These are phyloP conservation scores for Persicaria maculosa DNA, from an alignment of 148 eudicot species.

Conservation along the genomic window DNA sequence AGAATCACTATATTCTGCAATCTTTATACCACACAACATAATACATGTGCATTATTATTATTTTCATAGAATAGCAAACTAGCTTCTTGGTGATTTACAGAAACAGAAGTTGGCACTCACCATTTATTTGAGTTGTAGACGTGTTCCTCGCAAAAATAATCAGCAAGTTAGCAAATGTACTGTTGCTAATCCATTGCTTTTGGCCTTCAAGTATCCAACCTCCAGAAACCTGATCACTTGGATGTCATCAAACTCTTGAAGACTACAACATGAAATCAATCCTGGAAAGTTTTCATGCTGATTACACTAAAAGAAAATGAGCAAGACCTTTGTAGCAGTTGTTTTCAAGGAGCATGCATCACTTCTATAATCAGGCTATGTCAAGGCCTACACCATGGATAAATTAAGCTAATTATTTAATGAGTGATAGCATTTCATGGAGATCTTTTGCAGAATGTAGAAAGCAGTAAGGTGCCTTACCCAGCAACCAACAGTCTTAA, in stretches of 20 bases:
- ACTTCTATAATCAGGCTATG: conserved; percentile 95
- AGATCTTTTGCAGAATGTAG: background rate
- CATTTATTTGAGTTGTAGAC: conserved; percentile 74
- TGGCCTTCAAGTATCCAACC: conserved; percentile 97
- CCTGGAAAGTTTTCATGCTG: too few relatives aligned
- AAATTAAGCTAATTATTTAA: background rate
- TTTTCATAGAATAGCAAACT: background rate
- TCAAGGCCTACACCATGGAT: conserved; percentile 53
- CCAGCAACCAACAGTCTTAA: conserved; percentile 77
- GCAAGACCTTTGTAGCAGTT: conserved; percentile 71
- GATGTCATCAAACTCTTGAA: conserved; percentile 10
- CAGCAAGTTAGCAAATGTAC: conserved; percentile 84
- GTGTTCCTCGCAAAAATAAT: conserved; percentile 80
- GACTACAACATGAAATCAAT: background rate
- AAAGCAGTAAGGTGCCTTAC: conserved; percentile 26
- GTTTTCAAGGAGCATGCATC: conserved; percentile 89
- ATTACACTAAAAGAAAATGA: background rate
- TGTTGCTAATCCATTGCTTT: conserved; percentile 95
- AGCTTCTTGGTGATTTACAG: background rate
- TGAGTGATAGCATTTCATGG: background rate
- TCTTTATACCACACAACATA: too few relatives aligned
- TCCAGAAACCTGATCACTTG: conserved; percentile 60
- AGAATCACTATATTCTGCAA: too few relatives aligned
- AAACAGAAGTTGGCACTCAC: conserved; percentile 28
- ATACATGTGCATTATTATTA: too few relatives aligned